Base-by-base conservation (phyloP, 1,284 basidiomycete species). In the Ustilago curta region DNA sequence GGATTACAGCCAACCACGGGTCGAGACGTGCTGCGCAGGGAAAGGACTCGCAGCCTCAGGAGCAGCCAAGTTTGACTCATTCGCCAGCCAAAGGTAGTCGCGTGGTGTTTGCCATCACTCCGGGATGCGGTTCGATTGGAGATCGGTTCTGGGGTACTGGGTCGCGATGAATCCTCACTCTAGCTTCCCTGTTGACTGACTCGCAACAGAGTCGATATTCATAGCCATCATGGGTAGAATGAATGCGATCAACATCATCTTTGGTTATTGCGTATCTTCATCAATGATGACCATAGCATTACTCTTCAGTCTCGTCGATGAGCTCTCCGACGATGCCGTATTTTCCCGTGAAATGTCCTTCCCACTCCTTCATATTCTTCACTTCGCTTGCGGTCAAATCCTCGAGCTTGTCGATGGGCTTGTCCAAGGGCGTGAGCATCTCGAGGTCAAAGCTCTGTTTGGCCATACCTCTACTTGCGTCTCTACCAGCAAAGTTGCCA, bases 391-490 rank as follows among this genome's bases (percentile, higher is more conserved):
- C 86, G 18, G 89, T 90, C 40, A 97, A 88, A 81, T 95, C 92
- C 1, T 89, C 86, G 8, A 97, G 88, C 76, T 90, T 91, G 86
- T 97, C 95, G 31, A 96, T 87, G 3, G 93, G 92, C 85, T 93
- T 88, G 85, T 95, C 93, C 14, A 94, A 85, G 0, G 92, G 89
- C 0, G 93, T 95, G 69, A 97, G 88, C 92, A 96, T 95, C 44
- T 95, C 95, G 29, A 88, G 51, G 78, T 95, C 95, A 78, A 97
- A 97, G 4, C 93, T 95, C 86, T 97, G 95, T 86, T 95, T 97
- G 8, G 95, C 95, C 94, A 97, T 96, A 12, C 95, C 94, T 48
- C 94, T 88, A 9, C 93, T 95, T 0, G 95, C 95, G 86, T 97
- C 95, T 55, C 94, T 88, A 3, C 95, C 95, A 2, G 95, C 94